A percentile compares a stretch with the other conserved stretches of the same genome.
phyloP scores from a whole-genome alignment of 164 flowering plant species.

The Vitis cinerea region DNA sequence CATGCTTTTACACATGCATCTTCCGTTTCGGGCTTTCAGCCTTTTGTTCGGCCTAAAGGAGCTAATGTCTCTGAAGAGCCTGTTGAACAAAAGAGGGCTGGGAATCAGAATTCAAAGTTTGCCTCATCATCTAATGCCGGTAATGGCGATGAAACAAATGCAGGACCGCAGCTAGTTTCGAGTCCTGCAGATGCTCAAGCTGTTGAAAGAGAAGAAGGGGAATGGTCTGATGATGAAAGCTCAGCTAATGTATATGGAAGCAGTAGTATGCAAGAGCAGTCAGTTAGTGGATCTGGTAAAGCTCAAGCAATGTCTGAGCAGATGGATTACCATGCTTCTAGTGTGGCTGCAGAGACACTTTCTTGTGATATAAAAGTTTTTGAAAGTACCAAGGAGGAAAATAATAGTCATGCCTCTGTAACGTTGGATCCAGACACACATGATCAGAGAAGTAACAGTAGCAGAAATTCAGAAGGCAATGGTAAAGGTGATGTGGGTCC shows the following conservation, averaged over 20 bases:
- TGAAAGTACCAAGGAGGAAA: conserved; percentile 28
- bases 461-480: conserved; percentile 28
- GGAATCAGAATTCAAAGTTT: conserved; percentile 18
- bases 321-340: conserved; percentile 21
- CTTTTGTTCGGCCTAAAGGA: conserved; percentile 60
- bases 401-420: conserved; percentile 16
- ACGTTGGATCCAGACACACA: conserved; percentile 35
- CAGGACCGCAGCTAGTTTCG: conserved; percentile 17
- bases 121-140: conserved; percentile 27
- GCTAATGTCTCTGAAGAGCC: conserved; percentile 24
- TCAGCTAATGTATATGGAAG: conserved; percentile 31
- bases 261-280: conserved; percentile 25
- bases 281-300: conserved; percentile 19
- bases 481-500: conserved; percentile 31
- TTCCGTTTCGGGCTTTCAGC: conserved; percentile 88
- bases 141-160: conserved; percentile 30
- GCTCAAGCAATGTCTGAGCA: conserved; percentile 26
- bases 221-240: conserved; percentile 85
- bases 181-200: conserved; percentile 30
- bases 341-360: conserved; percentile 19
- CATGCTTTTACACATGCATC: conserved; percentile 79
- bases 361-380: conserved; percentile 13
- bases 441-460: conserved; percentile 29
- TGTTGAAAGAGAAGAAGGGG: conserved; percentile 92
- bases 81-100: conserved; percentile 25